A percentile compares a stretch with the other conserved stretches of the same genome.
Conservation (phyloP, 2,329 filamentous ascomycete genomes). For the Lojkania enalia region DNA sequence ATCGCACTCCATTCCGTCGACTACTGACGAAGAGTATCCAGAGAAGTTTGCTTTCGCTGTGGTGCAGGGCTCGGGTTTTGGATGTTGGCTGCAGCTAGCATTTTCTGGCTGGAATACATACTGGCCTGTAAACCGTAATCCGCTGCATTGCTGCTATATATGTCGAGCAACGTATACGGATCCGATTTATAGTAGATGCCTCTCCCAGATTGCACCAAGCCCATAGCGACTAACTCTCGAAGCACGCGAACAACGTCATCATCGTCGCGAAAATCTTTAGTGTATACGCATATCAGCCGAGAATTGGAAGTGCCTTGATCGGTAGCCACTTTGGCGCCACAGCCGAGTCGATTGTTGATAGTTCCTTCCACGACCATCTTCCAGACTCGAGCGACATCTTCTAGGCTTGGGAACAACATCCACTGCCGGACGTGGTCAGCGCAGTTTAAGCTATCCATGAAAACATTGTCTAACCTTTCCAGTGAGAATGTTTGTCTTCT, state of each 20-base stretch:
- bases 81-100: conserved; percentile 25
- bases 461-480: conserved; percentile 64
- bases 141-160: conserved; percentile 42
- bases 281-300: conserved; percentile 77
- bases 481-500: conserved; percentile 58
- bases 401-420: conserved; percentile 68
- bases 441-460: background rate
- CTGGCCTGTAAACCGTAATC: conserved; percentile 49
- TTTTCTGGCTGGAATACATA: conserved; percentile 47
- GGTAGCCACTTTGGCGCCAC: conserved; percentile 72
- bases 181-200: conserved; percentile 80
- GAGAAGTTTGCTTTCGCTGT: conserved; percentile 19
- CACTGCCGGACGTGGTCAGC: conserved; percentile 54
- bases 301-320: conserved; percentile 46
- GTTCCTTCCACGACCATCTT: conserved; percentile 67
- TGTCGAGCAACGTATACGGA: conserved; percentile 53
- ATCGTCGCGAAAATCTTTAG: conserved; percentile 69
- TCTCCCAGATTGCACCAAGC: conserved; percentile 55
- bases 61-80: conserved; percentile 9
- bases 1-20: too few relatives aligned
- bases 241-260: conserved; percentile 72
- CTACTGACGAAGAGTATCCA: conserved; percentile 6
- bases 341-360: conserved; percentile 69
- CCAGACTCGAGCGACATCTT: conserved; percentile 67
- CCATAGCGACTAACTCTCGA: conserved; percentile 62